Base-by-base conservation (phyloP, 1,139 yeast species). In the Yamadazyma buinensis region DNA sequence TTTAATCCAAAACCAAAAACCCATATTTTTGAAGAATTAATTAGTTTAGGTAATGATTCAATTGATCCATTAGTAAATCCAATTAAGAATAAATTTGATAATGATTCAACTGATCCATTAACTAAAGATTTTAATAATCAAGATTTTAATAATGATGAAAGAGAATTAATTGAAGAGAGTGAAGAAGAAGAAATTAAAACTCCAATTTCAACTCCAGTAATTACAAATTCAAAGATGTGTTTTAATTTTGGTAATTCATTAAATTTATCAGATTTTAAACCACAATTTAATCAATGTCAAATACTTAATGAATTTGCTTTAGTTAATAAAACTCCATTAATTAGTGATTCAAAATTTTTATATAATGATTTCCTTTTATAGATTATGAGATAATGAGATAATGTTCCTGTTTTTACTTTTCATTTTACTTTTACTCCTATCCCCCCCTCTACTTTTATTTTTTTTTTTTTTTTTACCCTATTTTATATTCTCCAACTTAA, bases 321-420 rank as follows among this genome's bases (percentile, higher is more conserved):
- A 35, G 54, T 69, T 43, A 58, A 72, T 25, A 76, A 77, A 35
- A 67, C 76, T 41, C 79, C 74, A 54, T 74, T 74, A 74, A 71
- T 75, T 37, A 69, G 77, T 38, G 61, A 73, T 30, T 75, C 76
- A 26, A 64, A 62, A 39, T 65, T 73, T 43, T 52, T 70, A 43
- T 60, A 70, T 47, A 69, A 70, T 48, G 78, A 73, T 44, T 71
- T 72, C 48, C 65, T 65, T 49, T 61, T 69, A 47, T 68, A 52
- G 51, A 37, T 31, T 19, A 31, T 31, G 34, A 31, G 26, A n/a
- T n/a, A n/a, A n/a, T n/a, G n/a, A n/a, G n/a, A n/a, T n/a, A n/a
- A n/a, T n/a, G n/a, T n/a, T n/a, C n/a, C n/a, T n/a, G n/a, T n/a
- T n/a, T n/a, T n/a, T n/a, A n/a, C n/a, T n/a, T n/a, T n/a, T n/a